phyloP scores from a whole-genome alignment of 345 rosid genomes.

The Orychophragmus violaceus region DNA sequence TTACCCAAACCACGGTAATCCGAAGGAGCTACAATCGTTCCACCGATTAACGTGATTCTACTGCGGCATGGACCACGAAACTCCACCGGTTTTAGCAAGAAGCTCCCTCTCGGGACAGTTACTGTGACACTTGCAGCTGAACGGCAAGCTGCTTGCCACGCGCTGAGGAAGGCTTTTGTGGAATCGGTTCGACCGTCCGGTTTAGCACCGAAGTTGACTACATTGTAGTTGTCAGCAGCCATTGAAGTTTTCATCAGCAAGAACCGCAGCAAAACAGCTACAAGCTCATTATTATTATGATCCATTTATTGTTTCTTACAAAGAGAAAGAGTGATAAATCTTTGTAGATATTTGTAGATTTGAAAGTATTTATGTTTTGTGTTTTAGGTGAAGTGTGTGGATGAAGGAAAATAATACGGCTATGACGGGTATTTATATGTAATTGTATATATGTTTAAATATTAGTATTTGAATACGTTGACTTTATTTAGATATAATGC shows the following conservation, averaged over 20 bases:
- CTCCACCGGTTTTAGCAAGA: constrained; percentile 28
- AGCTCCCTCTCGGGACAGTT: constrained; percentile 48
- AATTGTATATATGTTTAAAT: not conserved
- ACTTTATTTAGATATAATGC: not conserved
- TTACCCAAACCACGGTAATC: constrained; percentile 41
- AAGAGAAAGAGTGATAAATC: not conserved
- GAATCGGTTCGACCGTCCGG: constrained; percentile 49
- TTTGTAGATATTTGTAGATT: constrained; percentile 14
- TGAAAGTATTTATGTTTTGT: constrained; percentile 24
- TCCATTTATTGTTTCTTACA: constrained; percentile 12
- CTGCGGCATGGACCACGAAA: constrained; percentile 61
- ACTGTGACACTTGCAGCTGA: constrained; percentile 31
- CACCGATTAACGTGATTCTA: constrained; percentile 35
- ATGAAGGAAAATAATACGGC: constrained; percentile 24
- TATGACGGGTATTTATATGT: not conserved
- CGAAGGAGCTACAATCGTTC: constrained; percentile 53
- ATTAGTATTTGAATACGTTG: constrained; percentile 1
- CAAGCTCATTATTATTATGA: not conserved
- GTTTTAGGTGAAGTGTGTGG: constrained; percentile 5
- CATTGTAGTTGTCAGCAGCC: constrained; percentile 42
- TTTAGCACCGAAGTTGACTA: constrained; percentile 49
- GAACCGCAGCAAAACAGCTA: not conserved
- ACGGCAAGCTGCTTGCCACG: constrained; percentile 51
- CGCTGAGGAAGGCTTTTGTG: constrained; percentile 39
- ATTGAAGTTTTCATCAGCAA: constrained; percentile 14